Conservation (phyloP, 441 rosid species). For the Dalechampia spathulata region DNA sequence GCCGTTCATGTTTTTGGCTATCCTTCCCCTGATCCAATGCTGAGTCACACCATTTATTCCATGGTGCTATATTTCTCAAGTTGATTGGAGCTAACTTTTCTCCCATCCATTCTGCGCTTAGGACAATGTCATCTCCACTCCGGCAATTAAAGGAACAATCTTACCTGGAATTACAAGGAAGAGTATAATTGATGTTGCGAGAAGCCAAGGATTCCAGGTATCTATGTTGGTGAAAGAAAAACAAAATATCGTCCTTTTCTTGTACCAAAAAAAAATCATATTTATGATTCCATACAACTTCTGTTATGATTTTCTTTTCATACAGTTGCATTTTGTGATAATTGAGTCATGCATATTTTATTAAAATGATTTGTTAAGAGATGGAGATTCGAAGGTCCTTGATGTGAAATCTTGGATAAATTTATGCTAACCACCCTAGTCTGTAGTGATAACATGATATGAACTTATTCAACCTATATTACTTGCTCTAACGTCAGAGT, state of each 20-base stretch:
- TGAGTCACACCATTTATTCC: not conserved
- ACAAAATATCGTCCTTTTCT: no score
- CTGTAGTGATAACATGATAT: no score
- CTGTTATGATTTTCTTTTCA: no score
- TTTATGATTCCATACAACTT: no score
- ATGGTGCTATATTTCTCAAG: conserved; percentile 4
- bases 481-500: not conserved
- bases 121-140: conserved; percentile 67
- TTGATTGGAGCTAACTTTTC: conserved; percentile 9
- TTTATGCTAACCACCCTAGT: no score
- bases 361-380: not conserved
- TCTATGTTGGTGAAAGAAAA: not conserved
- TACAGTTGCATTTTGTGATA: not conserved
- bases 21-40: not conserved
- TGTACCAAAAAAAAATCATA: no score
- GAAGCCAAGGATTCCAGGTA: conserved; percentile 74
- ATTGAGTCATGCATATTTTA: not conserved
- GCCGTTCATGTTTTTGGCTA: not conserved
- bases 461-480: not conserved
- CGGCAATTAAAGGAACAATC: conserved; percentile 79
- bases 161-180: conserved; percentile 86
- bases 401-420: not conserved
- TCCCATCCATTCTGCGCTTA: conserved; percentile 22
- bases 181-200: conserved; percentile 87
- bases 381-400: not conserved